phyloP scores from a whole-genome alignment of 441 rosid genomes.

The Arabidopsis hybrid region DNA sequence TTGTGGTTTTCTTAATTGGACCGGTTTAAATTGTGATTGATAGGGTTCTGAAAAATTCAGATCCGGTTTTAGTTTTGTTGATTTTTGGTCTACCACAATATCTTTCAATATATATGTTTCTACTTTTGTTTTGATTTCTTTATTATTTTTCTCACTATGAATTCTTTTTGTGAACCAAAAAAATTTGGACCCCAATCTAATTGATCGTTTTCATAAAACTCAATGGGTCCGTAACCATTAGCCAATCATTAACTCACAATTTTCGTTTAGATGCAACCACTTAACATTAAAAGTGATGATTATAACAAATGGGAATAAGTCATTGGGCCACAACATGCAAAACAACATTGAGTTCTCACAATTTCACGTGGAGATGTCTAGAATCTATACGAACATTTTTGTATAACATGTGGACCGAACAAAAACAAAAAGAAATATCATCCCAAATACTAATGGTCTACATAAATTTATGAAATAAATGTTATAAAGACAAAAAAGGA shows the following conservation, averaged over 20 bases:
- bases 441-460: conserved; percentile 32
- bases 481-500: conserved; percentile 31
- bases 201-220: conserved; percentile 31
- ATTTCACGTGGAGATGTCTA: conserved; percentile 46
- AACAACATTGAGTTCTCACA: conserved; percentile 27
- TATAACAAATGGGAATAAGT: conserved; percentile 24
- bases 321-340: conserved; percentile 33
- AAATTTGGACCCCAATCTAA: conserved; percentile 20
- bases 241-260: conserved; percentile 40
- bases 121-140: too few relatives aligned
- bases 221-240: conserved; percentile 36
- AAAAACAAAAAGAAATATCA: conserved; percentile 26
- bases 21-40: background rate
- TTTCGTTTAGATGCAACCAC: conserved; percentile 30
- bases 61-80: conserved; percentile 15
- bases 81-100: conserved; percentile 3
- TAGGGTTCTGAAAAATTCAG: background rate
- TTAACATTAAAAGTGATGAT: conserved; percentile 1
- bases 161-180: conserved; percentile 30
- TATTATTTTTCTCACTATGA: too few relatives aligned
- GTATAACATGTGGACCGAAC: conserved; percentile 41
- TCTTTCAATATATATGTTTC: background rate
- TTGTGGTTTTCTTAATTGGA: background rate
- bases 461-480: conserved; percentile 23
- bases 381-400: conserved; percentile 26